Conservation (phyloP, 805 yeast species). For the Komagataella ulmi region DNA sequence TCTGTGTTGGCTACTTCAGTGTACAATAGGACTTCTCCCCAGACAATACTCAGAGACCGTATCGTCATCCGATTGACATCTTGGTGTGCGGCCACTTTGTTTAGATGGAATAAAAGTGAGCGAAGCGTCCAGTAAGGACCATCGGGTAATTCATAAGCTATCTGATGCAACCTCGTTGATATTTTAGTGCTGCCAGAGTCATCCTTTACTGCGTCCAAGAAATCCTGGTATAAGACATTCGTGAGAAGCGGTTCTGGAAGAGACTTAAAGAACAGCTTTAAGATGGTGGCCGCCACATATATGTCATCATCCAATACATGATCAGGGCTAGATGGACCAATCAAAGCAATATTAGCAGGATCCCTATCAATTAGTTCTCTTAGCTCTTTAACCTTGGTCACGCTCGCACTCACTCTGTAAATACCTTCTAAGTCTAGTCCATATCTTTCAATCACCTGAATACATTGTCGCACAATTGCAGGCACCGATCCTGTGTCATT, state of each 20-base stretch:
- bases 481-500: constrained; percentile 91
- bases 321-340: constrained; percentile 32
- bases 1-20: constrained; percentile 52
- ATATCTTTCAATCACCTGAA: constrained; percentile 70
- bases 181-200: constrained; percentile 21
- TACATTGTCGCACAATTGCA: constrained; percentile 75
- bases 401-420: constrained; percentile 76
- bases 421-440: constrained; percentile 86
- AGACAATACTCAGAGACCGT: constrained; percentile 72
- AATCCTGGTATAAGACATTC: constrained; percentile 40
- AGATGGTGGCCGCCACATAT: constrained; percentile 74
- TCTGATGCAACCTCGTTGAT: constrained; percentile 72
- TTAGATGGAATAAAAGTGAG: constrained; percentile 70
- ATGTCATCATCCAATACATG: constrained; percentile 67
- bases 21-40: constrained; percentile 86
- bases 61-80: constrained; percentile 67
- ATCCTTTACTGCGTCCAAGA: constrained; percentile 61
- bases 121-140: constrained; percentile 89
- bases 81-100: constrained; percentile 49
- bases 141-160: constrained; percentile 84
- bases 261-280: constrained; percentile 72
- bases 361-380: constrained; percentile 61
- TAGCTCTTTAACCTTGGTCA: constrained; percentile 57
- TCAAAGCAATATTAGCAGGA: constrained; percentile 43
- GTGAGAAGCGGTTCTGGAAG: constrained; percentile 84